Percentiles rank a stretch among this genome's conserved stretches.
Evolutionary conservation across 78 protist species (phyloP).

Genomic region (Carpediemonas membranifera): DNA sequence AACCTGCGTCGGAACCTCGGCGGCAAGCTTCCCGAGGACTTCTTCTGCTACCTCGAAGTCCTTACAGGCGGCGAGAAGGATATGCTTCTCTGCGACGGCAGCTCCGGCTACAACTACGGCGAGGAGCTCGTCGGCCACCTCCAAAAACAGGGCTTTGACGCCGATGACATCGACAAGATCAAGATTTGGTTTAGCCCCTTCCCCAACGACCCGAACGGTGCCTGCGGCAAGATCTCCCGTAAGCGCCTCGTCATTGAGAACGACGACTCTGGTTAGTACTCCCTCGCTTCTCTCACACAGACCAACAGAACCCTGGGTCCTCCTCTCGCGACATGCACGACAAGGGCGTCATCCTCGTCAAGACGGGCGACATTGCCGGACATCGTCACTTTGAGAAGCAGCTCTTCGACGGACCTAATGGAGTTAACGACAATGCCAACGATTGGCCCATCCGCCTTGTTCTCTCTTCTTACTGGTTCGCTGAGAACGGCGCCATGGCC

Average conservation of each 20-base stretch:
- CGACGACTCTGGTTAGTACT: slow-evolving; percentile 20
- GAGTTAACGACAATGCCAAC: slow-evolving; percentile 42
- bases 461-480: slow-evolving; percentile 30
- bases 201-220: slow-evolving; percentile 23
- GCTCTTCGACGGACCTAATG: slow-evolving; percentile 32
- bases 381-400: slow-evolving; percentile 46
- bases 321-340: slow-evolving; percentile 44
- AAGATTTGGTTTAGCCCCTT: slow-evolving; percentile 54
- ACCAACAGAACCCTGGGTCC: slow-evolving; percentile 40
- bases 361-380: slow-evolving; percentile 1
- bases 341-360: slow-evolving; percentile 33
- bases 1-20: slow-evolving; percentile 30
- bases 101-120: slow-evolving; percentile 44
- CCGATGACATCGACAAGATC: slow-evolving; percentile 39
- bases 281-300: too few species aligned
- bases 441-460: slow-evolving; percentile 42
- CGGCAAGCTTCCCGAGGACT: slow-evolving; percentile 39
- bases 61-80: slow-evolving; percentile 49
- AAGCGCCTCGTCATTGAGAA: slow-evolving; percentile 18
- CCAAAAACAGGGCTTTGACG: slow-evolving; percentile 21
- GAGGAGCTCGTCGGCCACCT: slow-evolving; percentile 6
- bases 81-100: slow-evolving; percentile 38
- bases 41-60: slow-evolving; percentile 44
- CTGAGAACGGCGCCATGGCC: background rate
- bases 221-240: background rate